phyloP scores from a whole-genome alignment of 2,329 filamentous ascomycete genomes.

The Paradendryphiella salina region DNA sequence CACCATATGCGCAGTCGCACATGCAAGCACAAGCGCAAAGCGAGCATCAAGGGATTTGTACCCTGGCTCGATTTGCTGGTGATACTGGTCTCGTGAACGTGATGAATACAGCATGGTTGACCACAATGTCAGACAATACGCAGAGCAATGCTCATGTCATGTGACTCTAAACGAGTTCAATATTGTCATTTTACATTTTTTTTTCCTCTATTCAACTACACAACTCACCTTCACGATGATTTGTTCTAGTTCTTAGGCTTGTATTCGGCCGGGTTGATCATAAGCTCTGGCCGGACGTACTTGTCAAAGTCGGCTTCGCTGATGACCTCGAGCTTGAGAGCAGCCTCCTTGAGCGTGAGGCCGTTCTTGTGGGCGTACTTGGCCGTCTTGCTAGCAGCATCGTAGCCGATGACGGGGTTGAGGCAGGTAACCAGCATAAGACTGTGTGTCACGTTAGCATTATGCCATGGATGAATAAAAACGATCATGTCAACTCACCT shows the following conservation, averaged over 20 bases:
- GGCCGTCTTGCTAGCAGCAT: conserved; percentile 41
- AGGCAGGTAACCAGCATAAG: conserved; percentile 95
- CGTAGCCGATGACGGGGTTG: conserved; percentile 37
- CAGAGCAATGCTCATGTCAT: too few species aligned
- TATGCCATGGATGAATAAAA: neutral
- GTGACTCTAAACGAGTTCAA: too few species aligned
- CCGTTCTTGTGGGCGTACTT: conserved; percentile 98
- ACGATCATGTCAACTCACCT: conserved; percentile 64
- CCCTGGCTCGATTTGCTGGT: too few species aligned
- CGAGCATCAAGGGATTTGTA: too few species aligned
- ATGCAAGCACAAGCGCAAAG: too few species aligned
- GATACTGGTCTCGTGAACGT: too few species aligned
- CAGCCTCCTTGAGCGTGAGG: conserved; percentile 87
- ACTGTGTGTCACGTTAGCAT: conserved; percentile 53
- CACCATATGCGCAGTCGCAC: too few species aligned
- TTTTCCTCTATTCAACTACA: too few species aligned
- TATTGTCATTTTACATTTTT: too few species aligned
- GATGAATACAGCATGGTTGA: too few species aligned
- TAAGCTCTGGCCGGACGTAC: conserved; percentile 89
- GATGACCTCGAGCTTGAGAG: conserved; percentile 88
- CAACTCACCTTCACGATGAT: neutral
- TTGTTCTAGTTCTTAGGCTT: conserved; percentile 43
- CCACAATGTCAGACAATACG: too few species aligned
- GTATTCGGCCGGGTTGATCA: conserved; percentile 80
- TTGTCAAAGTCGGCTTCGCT: conserved; percentile 88